phyloP scores from a whole-genome alignment of 192 early-diverging fungal species.

The Globomyces pollinis-pini region DNA sequence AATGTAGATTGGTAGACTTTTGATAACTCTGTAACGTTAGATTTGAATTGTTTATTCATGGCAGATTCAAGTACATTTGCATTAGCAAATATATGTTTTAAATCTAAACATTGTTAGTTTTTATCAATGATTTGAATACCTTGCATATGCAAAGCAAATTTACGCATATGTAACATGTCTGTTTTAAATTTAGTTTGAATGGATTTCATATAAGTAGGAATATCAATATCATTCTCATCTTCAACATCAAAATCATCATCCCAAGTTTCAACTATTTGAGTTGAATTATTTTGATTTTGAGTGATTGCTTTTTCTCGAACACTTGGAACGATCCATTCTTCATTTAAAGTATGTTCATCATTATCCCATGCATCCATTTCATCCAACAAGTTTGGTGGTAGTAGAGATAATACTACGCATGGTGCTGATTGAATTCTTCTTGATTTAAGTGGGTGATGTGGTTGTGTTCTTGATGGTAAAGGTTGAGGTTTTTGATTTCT shows the following conservation, averaged over 20 bases:
- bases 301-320: not conserved
- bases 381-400: not conserved
- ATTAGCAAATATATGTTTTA: not conserved
- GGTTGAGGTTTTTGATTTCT: not conserved
- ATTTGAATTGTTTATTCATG: not conserved
- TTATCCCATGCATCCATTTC: not conserved
- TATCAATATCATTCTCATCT: not conserved
- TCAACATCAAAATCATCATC: conserved; percentile 10
- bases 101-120: not conserved
- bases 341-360: not conserved
- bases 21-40: not conserved
- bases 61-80: not conserved
- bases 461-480: not conserved
- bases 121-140: too few species aligned
- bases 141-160: conserved; percentile 4
- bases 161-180: not conserved
- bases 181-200: not conserved
- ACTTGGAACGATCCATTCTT: not conserved
- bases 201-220: not conserved
- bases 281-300: not conserved
- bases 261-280: conserved; percentile 1
- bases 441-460: not conserved
- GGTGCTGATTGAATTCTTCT: conserved; percentile 7
- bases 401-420: not conserved
- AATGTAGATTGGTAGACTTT: not conserved